Conservation (phyloP, 345 rosid genomes). For the Linum usitatissimum region DNA sequence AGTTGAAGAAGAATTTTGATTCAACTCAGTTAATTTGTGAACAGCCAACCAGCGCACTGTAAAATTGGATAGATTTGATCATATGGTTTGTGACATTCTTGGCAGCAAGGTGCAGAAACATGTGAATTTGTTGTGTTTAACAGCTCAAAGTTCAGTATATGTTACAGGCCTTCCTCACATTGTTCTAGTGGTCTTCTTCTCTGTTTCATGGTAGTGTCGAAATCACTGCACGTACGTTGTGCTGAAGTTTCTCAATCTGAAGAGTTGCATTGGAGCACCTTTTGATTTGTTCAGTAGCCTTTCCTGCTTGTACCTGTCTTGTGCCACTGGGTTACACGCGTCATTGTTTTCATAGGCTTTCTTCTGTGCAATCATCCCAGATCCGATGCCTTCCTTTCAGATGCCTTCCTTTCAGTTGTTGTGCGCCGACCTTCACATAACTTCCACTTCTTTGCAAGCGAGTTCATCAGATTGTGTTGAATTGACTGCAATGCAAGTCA, state of each 20-base stretch:
- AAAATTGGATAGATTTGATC: constrained; percentile 8
- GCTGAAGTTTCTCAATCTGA: constrained; percentile 14
- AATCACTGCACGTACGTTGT: constrained; percentile 3
- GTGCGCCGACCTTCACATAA: background rate
- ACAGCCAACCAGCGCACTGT: constrained; percentile 6
- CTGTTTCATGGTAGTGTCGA: constrained; percentile 8
- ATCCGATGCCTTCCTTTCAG: constrained; percentile 8
- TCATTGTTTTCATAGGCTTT: constrained; percentile 15
- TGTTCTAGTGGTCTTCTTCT: constrained; percentile 12
- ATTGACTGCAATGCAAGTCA: constrained; percentile 5
- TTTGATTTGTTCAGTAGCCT: background rate
- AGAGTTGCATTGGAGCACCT: background rate
- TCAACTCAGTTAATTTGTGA: constrained; percentile 9
- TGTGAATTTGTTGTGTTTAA: constrained; percentile 9
- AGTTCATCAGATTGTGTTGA: constrained; percentile 4
- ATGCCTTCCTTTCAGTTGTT: constrained; percentile 1
- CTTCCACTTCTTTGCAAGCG: background rate
- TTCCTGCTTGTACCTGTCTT: background rate
- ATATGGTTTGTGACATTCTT: constrained; percentile 11
- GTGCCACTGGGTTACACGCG: constrained; percentile 6
- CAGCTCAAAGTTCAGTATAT: background rate
- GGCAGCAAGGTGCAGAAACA: constrained; percentile 8
- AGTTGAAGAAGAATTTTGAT: constrained; percentile 11
- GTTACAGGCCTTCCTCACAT: constrained; percentile 14
- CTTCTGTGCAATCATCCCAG: constrained; percentile 7